These are phyloP conservation scores for Priceomyces medius DNA, from an alignment of 805 yeast genomes.

Conservation along the genomic window DNA sequence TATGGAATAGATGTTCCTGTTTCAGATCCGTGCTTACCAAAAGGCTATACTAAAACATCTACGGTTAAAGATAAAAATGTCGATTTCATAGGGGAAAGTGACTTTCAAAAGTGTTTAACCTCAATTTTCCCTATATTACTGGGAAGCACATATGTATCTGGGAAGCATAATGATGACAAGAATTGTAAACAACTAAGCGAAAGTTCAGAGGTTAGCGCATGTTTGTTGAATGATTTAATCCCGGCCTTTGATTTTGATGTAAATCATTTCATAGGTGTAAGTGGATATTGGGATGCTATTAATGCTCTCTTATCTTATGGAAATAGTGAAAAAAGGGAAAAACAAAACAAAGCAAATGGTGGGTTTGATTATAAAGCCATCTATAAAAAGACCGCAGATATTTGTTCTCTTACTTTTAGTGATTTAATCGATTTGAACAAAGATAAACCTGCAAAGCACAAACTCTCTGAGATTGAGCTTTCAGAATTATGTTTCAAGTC, in stretches of 20 bases:
- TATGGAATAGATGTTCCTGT: slow-evolving; percentile 27
- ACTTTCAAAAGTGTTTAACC: slow-evolving; percentile 48
- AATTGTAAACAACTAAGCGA: slow-evolving; percentile 34
- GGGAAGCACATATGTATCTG: slow-evolving; percentile 27
- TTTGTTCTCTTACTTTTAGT: slow-evolving; percentile 47
- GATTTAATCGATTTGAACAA: slow-evolving; percentile 35
- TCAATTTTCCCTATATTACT: slow-evolving; percentile 47
- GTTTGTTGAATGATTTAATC: slow-evolving; percentile 50
- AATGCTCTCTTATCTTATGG: slow-evolving; percentile 42
- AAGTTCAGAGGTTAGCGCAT: slow-evolving; percentile 38
- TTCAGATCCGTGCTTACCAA: slow-evolving; percentile 60
- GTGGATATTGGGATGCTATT: slow-evolving; percentile 66
- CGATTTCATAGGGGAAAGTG: slow-evolving; percentile 52
- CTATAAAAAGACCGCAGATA: slow-evolving; percentile 42
- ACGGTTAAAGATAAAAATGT: slow-evolving; percentile 23
- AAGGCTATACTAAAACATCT: slow-evolving; percentile 32
- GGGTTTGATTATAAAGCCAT: slow-evolving; percentile 47
- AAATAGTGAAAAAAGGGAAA: slow-evolving; percentile 13
- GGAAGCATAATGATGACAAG: slow-evolving; percentile 16
- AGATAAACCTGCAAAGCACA: slow-evolving; percentile 21
- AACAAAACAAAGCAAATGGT: slow-evolving; percentile 17
- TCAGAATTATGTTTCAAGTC: slow-evolving; percentile 60
- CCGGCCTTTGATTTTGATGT: slow-evolving; percentile 59
- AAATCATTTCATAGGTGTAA: slow-evolving; percentile 60
- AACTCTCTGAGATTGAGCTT: slow-evolving; percentile 44